Percentiles rank a stretch among this genome's conserved stretches.
phyloP scores from a whole-genome alignment of 768 basidiomycete species.

The Lyophyllum decastes region DNA sequence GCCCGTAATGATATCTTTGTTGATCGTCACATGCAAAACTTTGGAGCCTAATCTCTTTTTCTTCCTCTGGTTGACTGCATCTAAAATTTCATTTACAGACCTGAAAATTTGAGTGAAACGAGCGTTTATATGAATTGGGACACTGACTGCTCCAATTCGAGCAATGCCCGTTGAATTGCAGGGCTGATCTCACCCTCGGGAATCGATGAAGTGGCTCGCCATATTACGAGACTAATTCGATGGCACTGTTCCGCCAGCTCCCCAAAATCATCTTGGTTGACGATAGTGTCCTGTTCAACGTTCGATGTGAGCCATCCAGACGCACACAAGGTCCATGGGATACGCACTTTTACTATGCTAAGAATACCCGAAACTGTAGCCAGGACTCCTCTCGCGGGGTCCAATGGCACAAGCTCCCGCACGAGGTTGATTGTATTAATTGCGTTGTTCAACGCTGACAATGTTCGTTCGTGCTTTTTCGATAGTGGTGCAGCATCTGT shows the following conservation, averaged over 20 bases:
- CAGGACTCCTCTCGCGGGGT: conserved; percentile 2
- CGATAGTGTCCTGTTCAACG: conserved; percentile 1
- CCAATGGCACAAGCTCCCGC: neutral
- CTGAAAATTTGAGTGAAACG: neutral
- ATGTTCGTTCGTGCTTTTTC: neutral
- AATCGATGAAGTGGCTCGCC: conserved; percentile 2
- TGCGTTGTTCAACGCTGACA: conserved; percentile 2
- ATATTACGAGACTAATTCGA: conserved; percentile 9
- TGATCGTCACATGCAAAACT: conserved; percentile 8
- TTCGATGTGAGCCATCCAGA: neutral
- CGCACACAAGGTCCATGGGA: neutral
- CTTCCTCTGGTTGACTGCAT: conserved; percentile 2
- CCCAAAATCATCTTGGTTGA: conserved; percentile 6
- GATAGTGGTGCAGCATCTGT: neutral
- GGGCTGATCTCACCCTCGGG: neutral
- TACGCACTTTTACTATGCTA: conserved; percentile 4
- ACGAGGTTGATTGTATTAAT: conserved; percentile 6
- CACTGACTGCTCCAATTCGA: conserved; percentile 3
- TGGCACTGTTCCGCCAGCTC: conserved; percentile 14
- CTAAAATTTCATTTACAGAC: conserved; percentile 2
- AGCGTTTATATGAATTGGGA: neutral
- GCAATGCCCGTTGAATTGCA: neutral
- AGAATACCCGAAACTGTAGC: conserved; percentile 7
- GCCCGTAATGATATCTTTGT: conserved; percentile 7
- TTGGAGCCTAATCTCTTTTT: conserved; percentile 2